A percentile compares a stretch with the other conserved stretches of the same genome.
Conservation (phyloP, 2,329 filamentous ascomycete species). For the Graphilbum ipis-grandicollis region DNA sequence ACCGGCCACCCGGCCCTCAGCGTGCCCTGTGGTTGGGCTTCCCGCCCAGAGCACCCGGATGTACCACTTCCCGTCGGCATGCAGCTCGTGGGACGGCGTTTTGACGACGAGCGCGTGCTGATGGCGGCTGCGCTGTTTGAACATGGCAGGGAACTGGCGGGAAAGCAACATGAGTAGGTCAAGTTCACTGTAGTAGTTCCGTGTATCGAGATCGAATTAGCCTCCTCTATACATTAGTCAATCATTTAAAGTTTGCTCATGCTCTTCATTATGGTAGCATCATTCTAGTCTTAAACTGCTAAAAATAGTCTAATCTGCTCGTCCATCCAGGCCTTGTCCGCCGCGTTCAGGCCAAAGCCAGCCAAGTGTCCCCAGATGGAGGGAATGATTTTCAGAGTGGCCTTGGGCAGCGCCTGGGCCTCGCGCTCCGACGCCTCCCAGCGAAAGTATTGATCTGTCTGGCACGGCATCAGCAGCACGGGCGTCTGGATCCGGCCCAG, state of each 20-base stretch:
- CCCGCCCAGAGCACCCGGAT: slow-evolving; percentile 6
- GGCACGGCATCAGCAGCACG: slow-evolving; percentile 49
- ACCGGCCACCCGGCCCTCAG: slow-evolving; percentile 30
- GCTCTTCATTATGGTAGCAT: no score
- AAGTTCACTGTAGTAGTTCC: no score
- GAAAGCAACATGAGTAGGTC: no score
- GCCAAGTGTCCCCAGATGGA: slow-evolving; percentile 9
- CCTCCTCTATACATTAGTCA: no score
- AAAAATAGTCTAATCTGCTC: slow-evolving; percentile 1
- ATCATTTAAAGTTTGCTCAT: no score
- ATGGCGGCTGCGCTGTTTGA: slow-evolving; percentile 14
- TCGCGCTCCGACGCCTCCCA: slow-evolving; percentile 66
- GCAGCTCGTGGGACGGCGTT: slow-evolving; percentile 15
- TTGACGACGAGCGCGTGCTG: slow-evolving; percentile 13
- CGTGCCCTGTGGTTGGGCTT: slow-evolving; percentile 21
- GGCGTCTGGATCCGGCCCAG: slow-evolving; percentile 56
- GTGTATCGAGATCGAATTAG: no score
- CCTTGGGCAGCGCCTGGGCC: slow-evolving; percentile 23
- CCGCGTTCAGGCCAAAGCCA: slow-evolving; percentile 2
- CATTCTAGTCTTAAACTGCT: no score
- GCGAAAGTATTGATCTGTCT: slow-evolving; percentile 69
- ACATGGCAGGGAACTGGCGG: slow-evolving; percentile 6
- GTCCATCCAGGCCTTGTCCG: slow-evolving; percentile 5
- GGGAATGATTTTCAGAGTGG: slow-evolving; percentile 3
- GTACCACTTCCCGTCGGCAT: slow-evolving; percentile 14